Evolutionary conservation across 257 asterid species (phyloP).

Genomic region (Capsicum chinense): DNA sequence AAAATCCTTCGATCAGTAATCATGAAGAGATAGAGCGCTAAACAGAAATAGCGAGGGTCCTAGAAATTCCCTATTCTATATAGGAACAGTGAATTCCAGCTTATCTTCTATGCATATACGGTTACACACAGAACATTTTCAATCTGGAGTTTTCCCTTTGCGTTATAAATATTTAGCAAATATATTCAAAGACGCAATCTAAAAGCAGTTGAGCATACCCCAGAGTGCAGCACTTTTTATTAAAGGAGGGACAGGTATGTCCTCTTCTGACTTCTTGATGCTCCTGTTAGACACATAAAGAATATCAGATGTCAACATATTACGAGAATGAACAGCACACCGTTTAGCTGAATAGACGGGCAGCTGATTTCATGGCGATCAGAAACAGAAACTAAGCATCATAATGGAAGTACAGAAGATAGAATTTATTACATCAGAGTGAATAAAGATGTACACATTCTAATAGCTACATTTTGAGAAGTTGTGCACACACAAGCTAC

Average conservation of each 20-base stretch:
- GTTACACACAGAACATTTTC: not conserved
- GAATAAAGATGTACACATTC: not conserved
- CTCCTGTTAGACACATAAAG: conserved; percentile 56
- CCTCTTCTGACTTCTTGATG: conserved; percentile 83
- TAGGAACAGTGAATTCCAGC: not conserved
- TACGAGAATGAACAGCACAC: not conserved
- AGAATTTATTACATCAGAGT: not conserved
- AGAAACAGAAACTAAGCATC: not conserved
- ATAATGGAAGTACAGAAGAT: not conserved
- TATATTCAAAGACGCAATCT: not conserved
- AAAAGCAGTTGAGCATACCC: conserved; percentile 60
- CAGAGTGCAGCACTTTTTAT: conserved; percentile 86
- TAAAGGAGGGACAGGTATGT: conserved; percentile 88
- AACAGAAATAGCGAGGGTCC: not conserved
- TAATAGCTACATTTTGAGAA: conserved; percentile 22
- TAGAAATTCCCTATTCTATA: not conserved
- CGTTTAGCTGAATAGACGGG: not conserved
- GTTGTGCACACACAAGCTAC: not conserved
- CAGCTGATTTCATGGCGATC: not conserved
- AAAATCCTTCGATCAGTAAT: not conserved
- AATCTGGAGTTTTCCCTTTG: not conserved
- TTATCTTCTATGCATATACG: not conserved
- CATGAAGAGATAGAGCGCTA: not conserved
- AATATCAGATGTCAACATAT: not conserved
- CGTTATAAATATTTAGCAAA: not conserved